Base-by-base conservation (phyloP, 1,139 yeast genomes). In the Candida mesenterica region DNA sequence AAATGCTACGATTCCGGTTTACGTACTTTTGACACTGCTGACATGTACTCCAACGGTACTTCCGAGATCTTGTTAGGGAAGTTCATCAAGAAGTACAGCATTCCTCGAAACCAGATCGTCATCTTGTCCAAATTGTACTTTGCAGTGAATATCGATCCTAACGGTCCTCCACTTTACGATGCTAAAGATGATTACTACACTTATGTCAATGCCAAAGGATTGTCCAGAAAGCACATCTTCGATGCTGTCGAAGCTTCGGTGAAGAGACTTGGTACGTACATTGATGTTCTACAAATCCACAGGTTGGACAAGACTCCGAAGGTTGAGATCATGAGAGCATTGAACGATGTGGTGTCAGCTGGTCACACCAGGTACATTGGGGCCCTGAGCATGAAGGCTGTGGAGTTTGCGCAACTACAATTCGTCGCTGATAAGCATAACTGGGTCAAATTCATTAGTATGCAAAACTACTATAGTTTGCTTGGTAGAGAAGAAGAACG, bases 401-500 rank as follows among this genome's bases (percentile, higher is more conserved):
- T 26, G 5, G 49, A 49, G 32, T 49, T 49, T 31, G 48, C 46
- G 12, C 45, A 45, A 29, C 41, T 49, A 38, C 53, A 49, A 30
- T 42, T 37, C 20, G 36, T 42, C 25, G 53, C 53, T 7, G 50
- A 46, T 2, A 40, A 43, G 33, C 22, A 48, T 38, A 41, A 41
- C 17, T 48, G 46, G 49, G 65, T 68, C 43, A 76, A 75, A 52
- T 79, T 78, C 45, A 62, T 77, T 40, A 65, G 77, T 34, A 77
- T 78, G 81, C 84, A 79, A 54, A 71, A 73, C 46, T 73, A 62
- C 51, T 75, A 76, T 54, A 77, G 75, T 51, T 59, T 77, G 44
- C 38, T 78, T 5, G 66, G 74, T 51, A 62, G 85, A 15, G 83
- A 78, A 49, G 83, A 79, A 37, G 85, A 79, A 50, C 57, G 75